Conservation (phyloP, 2,329 filamentous ascomycete genomes). For the Colletotrichum sansevieriae region DNA sequence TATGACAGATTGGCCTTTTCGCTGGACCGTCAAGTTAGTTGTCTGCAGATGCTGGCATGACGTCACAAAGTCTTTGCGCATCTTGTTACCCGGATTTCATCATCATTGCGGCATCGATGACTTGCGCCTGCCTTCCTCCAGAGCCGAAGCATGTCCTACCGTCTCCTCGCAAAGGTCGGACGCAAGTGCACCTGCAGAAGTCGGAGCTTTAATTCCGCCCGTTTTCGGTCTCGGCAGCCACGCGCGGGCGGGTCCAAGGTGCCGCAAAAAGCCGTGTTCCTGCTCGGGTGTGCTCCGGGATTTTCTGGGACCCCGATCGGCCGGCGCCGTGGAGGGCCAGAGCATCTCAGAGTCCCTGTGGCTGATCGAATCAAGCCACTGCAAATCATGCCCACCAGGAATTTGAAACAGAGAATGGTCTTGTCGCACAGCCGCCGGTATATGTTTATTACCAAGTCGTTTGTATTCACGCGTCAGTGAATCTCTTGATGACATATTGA, state of each 20-base stretch:
- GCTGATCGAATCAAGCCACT: background rate
- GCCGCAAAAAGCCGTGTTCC: background rate
- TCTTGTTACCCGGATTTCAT: slow-evolving; percentile 13
- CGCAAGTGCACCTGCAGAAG: background rate
- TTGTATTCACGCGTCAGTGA: no score
- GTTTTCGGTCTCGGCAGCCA: slow-evolving; percentile 9
- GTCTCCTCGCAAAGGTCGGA: no score
- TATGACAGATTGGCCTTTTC: background rate
- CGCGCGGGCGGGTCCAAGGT: background rate
- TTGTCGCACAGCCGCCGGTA: no score
- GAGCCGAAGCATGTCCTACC: background rate
- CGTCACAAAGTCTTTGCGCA: slow-evolving; percentile 18
- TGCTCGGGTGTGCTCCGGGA: slow-evolving; percentile 9
- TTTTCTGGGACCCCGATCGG: slow-evolving; percentile 1
- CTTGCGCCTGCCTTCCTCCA: background rate
- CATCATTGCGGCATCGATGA: slow-evolving; percentile 31
- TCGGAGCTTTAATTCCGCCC: slow-evolving; percentile 19
- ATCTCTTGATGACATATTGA: no score
- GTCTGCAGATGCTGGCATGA: slow-evolving; percentile 6
- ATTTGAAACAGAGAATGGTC: slow-evolving; percentile 7
- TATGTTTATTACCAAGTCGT: no score
- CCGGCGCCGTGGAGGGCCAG: slow-evolving; percentile 25
- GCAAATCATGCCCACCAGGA: slow-evolving; percentile 4
- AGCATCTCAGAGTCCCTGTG: background rate
- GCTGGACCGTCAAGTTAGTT: background rate